phyloP scores from a whole-genome alignment of 345 rosid species.

The Erodium maritimum region DNA sequence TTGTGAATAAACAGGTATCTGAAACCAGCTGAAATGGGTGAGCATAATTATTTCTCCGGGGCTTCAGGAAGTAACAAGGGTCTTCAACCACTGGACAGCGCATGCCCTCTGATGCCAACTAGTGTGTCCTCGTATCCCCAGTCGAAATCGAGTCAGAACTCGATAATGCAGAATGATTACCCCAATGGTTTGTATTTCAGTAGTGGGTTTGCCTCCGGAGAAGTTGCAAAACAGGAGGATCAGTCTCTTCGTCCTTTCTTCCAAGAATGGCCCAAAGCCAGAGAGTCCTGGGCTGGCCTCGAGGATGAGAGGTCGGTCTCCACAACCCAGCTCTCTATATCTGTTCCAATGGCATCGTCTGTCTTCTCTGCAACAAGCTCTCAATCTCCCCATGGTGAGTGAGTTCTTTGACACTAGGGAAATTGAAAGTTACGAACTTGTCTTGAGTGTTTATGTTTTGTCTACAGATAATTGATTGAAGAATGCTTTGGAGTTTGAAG shows the following conservation, averaged over 20 bases:
- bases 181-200: too few relatives aligned
- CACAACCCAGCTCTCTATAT: background rate
- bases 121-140: background rate
- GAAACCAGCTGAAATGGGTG: background rate
- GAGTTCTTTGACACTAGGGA: too few relatives aligned
- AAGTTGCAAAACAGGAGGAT: too few relatives aligned
- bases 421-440: too few relatives aligned
- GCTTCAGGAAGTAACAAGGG: background rate
- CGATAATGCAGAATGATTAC: too few relatives aligned
- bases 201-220: too few relatives aligned
- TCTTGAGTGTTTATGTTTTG: too few relatives aligned
- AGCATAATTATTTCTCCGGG: background rate
- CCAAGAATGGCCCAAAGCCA: too few relatives aligned
- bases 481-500: too few relatives aligned
- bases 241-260: too few relatives aligned
- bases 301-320: background rate
- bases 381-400: background rate
- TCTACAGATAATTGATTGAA: too few relatives aligned
- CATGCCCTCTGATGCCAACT: background rate
- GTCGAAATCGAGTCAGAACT: background rate
- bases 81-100: background rate
- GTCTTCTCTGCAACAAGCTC: background rate
- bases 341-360: background rate
- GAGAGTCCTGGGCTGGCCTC: too few relatives aligned
- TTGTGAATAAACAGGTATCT: constrained; percentile 5